A percentile compares a stretch with the other conserved stretches of the same genome.
Evolutionary conservation across 2,329 filamentous ascomycete genomes (phyloP).

Genomic region (Sporothrix phasma): DNA sequence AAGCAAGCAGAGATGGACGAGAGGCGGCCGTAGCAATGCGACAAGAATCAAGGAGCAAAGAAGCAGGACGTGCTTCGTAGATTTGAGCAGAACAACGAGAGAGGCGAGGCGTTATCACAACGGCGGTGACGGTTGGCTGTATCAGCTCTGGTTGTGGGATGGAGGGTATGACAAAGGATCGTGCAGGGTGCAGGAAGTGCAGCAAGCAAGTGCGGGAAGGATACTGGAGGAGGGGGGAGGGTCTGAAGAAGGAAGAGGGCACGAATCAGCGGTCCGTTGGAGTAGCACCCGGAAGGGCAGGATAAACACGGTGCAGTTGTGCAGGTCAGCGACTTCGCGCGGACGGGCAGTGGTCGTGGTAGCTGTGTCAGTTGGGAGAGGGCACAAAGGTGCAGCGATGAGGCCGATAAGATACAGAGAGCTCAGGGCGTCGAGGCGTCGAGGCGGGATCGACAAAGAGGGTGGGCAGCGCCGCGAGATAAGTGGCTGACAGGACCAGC

Average conservation of each 20-base stretch:
- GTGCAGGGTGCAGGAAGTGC: no score
- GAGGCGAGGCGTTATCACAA: background rate
- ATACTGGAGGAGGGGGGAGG: background rate
- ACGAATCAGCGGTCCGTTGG: conserved; percentile 6
- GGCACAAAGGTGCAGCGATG: background rate
- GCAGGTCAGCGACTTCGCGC: background rate
- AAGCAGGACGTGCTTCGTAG: background rate
- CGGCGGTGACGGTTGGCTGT: background rate
- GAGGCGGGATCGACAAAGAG: conserved; percentile 11
- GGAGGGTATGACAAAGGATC: background rate
- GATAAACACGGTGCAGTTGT: conserved; percentile 7
- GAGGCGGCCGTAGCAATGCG: background rate
- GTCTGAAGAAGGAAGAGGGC: background rate
- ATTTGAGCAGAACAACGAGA: background rate
- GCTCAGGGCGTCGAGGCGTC: background rate
- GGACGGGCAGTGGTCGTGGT: conserved; percentile 1
- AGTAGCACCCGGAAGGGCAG: conserved; percentile 8
- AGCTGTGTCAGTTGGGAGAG: conserved; percentile 6
- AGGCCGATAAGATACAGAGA: background rate
- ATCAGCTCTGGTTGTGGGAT: background rate
- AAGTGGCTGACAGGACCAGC: conserved; percentile 22
- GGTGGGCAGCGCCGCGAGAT: conserved; percentile 25
- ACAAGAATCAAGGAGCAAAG: conserved; percentile 1
- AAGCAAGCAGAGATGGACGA: background rate
- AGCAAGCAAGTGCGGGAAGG: no score